Base-by-base conservation (phyloP, 805 yeast genomes). In the Wickerhamomyces mucosus region DNA sequence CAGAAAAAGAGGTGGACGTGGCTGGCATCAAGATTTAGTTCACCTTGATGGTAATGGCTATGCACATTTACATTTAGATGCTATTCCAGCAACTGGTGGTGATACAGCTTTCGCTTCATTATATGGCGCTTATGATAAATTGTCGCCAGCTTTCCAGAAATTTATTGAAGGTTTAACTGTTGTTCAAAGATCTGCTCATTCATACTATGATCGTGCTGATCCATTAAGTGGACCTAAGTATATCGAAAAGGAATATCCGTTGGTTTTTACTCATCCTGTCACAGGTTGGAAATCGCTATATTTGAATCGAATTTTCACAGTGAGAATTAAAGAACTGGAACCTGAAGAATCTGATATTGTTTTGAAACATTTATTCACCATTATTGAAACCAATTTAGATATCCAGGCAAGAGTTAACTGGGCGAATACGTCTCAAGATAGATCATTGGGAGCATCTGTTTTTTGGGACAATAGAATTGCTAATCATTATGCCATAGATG, bases 401-500 rank as follows among this genome's bases (percentile, higher is more conserved):
- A 64, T 70, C 34, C 77, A 72, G 51, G 72, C 68, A 13, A 58
- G 77, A 41, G 64, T 65, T 57, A 63, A 60, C 39, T 69, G 77
- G 77, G 51, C 57, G 36, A 56, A 63, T 28, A 48, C 65, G 11
- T 56, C 34, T 57, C 31, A 33, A 58, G 47, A 68, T 4, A n/a
- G 23, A 4, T 19, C 14, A 8, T 50, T 50, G 17, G 72, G 72
- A 19, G 64, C 73, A 20, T 57, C 72, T 24, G 78, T 74, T 12
- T 44, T 72, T 23, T 73, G 80, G 80, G 78, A 73, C 43, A 73
- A 73, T 58, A 57, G 78, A 48, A 48, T 69, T 33, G 59, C 71
- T 28, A 64, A 62, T 39, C 80, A 73, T 51, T 53, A 50, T 41
- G 72, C 74, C 12, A 61, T 66, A 16, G 53, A 61, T 53, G 73